Percentiles rank a stretch among this genome's conserved stretches.
Evolutionary conservation across 352 stramenopile genomes (phyloP).

Genomic region (Pythium sukuiense): DNA sequence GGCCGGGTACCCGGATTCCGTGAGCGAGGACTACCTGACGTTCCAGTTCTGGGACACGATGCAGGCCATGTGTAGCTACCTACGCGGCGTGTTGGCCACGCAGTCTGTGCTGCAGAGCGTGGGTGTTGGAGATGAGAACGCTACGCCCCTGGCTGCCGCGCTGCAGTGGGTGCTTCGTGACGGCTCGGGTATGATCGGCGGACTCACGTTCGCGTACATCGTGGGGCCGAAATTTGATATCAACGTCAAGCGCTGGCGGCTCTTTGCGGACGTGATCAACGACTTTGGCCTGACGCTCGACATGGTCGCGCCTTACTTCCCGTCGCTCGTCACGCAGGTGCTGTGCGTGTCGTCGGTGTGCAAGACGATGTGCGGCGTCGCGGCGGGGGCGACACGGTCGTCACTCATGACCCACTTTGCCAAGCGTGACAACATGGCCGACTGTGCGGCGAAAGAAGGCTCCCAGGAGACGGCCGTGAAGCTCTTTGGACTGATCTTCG

Average conservation of each 20-base stretch:
- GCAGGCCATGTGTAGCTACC: slow-evolving; percentile 94
- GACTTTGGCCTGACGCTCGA: slow-evolving; percentile 93
- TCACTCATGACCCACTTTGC: slow-evolving; percentile 91
- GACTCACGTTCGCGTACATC: slow-evolving; percentile 93
- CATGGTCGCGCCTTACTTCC: slow-evolving; percentile 76
- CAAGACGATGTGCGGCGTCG: slow-evolving; percentile 95
- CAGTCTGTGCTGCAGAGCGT: slow-evolving; percentile 92
- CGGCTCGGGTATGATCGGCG: slow-evolving; percentile 86
- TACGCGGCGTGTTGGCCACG: slow-evolving; percentile 92
- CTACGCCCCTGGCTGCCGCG: slow-evolving; percentile 68
- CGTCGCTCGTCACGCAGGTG: slow-evolving; percentile 62
- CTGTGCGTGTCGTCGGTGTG: slow-evolving; percentile 89
- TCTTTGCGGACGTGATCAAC: slow-evolving; percentile 97
- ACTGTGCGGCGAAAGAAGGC: slow-evolving; percentile 95
- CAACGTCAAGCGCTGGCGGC: slow-evolving; percentile 95
- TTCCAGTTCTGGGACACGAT: slow-evolving; percentile 97
- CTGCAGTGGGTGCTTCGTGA: slow-evolving; percentile 79
- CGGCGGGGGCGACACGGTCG: slow-evolving; percentile 91
- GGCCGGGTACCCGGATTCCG: slow-evolving; percentile 79
- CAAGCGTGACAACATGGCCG: slow-evolving; percentile 84
- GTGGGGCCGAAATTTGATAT: slow-evolving; percentile 90
- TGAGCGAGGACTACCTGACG: slow-evolving; percentile 90
- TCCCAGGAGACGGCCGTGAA: slow-evolving; percentile 96
- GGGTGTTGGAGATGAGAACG: slow-evolving; percentile 89
- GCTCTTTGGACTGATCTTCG: slow-evolving; percentile 91